These are phyloP conservation scores for Ceratocystis eucalypticola DNA, from an alignment of 2,329 filamentous ascomycete genomes.

Conservation along the genomic window DNA sequence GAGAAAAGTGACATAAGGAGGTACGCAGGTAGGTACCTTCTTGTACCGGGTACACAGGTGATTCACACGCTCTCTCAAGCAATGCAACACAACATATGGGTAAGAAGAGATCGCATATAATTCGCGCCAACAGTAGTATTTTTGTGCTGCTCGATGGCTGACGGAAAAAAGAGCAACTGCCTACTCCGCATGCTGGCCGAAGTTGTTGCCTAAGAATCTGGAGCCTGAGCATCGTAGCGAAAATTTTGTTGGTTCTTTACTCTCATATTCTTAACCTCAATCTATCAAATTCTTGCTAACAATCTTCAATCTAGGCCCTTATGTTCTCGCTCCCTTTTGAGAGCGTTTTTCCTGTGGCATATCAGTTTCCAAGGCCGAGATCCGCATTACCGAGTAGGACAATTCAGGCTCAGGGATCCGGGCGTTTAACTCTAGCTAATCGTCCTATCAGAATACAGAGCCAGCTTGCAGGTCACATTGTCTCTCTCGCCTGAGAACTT, in stretches of 20 bases:
- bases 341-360: background rate
- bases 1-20: background rate
- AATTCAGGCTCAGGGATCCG: background rate
- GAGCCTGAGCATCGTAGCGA: background rate
- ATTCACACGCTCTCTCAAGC: background rate
- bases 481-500: background rate
- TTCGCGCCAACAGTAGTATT: background rate
- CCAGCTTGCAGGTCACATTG: conserved; percentile 5
- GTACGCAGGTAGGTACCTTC: background rate
- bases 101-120: background rate
- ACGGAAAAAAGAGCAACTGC: background rate
- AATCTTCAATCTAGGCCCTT: background rate
- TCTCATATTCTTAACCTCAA: too few relatives aligned
- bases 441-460: conserved; percentile 4
- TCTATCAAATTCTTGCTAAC: background rate
- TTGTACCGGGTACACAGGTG: background rate
- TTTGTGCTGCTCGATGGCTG: background rate
- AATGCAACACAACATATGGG: background rate
- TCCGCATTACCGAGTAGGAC: conserved; percentile 2
- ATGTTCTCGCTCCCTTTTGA: background rate
- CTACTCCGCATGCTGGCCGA: background rate
- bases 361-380: background rate
- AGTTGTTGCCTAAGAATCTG: background rate
- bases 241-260: too few relatives aligned
- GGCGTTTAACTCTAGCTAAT: conserved; percentile 9